phyloP scores from a whole-genome alignment of 208 protist genomes.

The Jaenimonas drosophilae region DNA sequence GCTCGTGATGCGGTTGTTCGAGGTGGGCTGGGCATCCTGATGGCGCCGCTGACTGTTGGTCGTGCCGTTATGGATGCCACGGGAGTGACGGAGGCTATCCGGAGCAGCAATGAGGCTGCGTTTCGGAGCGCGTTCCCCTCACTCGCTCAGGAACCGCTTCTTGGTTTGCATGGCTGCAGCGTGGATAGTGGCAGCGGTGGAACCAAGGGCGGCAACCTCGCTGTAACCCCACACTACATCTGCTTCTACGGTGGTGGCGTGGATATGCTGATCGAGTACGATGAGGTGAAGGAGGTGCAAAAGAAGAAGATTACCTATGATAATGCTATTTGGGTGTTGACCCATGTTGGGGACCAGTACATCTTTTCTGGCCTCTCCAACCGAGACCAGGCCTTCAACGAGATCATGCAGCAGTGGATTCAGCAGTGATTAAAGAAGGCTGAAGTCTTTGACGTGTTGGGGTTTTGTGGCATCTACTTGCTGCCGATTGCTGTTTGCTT shows the following conservation, averaged over 20 bases:
- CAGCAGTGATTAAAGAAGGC: slow-evolving; percentile 19
- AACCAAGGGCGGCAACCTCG: slow-evolving; percentile 45
- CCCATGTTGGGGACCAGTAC: slow-evolving; percentile 53
- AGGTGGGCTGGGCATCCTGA: slow-evolving; percentile 58
- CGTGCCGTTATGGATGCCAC: slow-evolving; percentile 61
- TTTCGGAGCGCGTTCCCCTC: slow-evolving; percentile 59
- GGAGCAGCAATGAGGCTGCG: slow-evolving; percentile 38
- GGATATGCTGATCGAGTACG: slow-evolving; percentile 61
- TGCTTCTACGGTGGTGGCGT: slow-evolving; percentile 39
- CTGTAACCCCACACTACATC: slow-evolving; percentile 55
- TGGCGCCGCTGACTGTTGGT: slow-evolving; percentile 55
- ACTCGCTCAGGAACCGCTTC: slow-evolving; percentile 34
- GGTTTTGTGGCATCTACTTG: no score
- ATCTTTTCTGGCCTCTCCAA: slow-evolving; percentile 55
- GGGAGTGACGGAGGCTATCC: slow-evolving; percentile 49
- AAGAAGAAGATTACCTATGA: slow-evolving; percentile 53
- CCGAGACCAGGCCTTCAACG: slow-evolving; percentile 53
- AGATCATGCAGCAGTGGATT: slow-evolving; percentile 76
- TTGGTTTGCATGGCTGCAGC: slow-evolving; percentile 48
- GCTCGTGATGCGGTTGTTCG: slow-evolving; percentile 45
- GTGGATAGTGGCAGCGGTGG: slow-evolving; percentile 23
- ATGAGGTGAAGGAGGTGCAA: slow-evolving; percentile 73
- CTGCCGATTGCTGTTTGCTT: no score
- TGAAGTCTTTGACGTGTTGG: no score
- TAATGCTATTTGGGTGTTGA: slow-evolving; percentile 53